Evolutionary conservation across 805 yeast genomes (phyloP).

Genomic region (Starmerella stellata): DNA sequence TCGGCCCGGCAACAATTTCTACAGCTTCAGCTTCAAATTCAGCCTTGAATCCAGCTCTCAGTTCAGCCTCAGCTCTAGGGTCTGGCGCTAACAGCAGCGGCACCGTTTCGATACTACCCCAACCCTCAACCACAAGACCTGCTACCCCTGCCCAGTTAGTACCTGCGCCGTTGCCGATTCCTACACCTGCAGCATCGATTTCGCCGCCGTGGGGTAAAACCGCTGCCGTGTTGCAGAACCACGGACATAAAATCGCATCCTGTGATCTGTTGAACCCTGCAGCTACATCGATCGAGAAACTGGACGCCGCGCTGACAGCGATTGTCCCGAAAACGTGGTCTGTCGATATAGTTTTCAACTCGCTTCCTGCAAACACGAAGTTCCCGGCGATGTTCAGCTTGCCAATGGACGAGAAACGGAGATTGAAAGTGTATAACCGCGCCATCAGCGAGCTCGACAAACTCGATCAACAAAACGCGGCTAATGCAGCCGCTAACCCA

Average conservation of each 20-base stretch:
- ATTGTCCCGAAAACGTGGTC: slow-evolving; percentile 4
- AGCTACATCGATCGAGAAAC: slow-evolving; percentile 1
- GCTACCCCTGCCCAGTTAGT: not conserved
- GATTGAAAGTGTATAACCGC: slow-evolving; percentile 10
- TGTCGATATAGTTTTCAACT: slow-evolving; percentile 4
- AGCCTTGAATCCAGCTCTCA: no score
- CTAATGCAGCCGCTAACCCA: no score
- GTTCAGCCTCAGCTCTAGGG: no score
- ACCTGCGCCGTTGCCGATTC: not conserved
- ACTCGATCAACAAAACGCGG: slow-evolving; percentile 1
- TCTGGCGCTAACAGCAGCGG: no score
- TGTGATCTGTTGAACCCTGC: slow-evolving; percentile 1
- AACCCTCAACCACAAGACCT: no score
- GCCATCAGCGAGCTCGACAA: slow-evolving; percentile 12
- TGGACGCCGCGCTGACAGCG: slow-evolving; percentile 4
- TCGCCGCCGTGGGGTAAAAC: slow-evolving; percentile 15
- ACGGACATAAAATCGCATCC: slow-evolving; percentile 2
- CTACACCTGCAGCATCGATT: not conserved
- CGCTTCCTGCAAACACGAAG: slow-evolving; percentile 3
- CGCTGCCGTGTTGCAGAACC: slow-evolving; percentile 1
- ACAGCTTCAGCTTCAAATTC: no score
- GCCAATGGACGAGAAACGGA: slow-evolving; percentile 13
- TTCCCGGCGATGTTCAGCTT: slow-evolving; percentile 15
- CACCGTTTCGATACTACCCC: no score
- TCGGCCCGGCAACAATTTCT: no score